Evolutionary conservation across 169 alveolate species (phyloP).

Genomic region (Neospora caninum): DNA sequence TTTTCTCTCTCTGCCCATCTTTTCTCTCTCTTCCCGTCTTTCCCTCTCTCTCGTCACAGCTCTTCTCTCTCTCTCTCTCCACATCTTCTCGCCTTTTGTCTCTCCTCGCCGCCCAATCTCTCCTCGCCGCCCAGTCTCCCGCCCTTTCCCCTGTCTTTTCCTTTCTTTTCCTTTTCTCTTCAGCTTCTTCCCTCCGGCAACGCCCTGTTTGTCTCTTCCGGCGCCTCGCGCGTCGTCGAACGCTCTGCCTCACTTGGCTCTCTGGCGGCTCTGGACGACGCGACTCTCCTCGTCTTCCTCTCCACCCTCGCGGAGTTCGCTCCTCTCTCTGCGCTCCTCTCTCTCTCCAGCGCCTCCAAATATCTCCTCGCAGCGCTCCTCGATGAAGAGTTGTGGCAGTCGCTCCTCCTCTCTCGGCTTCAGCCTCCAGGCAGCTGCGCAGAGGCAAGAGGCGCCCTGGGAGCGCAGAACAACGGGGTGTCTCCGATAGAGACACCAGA

Average conservation of each 20-base stretch:
- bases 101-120: too few relatives aligned
- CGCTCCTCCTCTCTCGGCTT: neutral
- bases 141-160: neutral
- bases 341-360: neutral
- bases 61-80: neutral
- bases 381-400: neutral
- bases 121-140: neutral
- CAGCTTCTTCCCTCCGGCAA: neutral
- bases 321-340: neutral
- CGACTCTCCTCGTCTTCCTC: neutral
- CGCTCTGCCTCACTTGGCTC: neutral
- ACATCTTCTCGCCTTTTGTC: too few relatives aligned
- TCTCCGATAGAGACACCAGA: too few relatives aligned
- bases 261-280: neutral
- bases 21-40: neutral
- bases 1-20: neutral
- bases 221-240: neutral
- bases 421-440: neutral
- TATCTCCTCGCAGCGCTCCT: neutral
- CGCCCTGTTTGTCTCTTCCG: neutral
- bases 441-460: neutral
- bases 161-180: neutral
- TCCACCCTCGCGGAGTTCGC: neutral
- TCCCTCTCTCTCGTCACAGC: too few relatives aligned
- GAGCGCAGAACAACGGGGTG: too few relatives aligned